Base-by-base conservation (phyloP, 2,329 filamentous ascomycete species). In the Didymella segeticola region DNA sequence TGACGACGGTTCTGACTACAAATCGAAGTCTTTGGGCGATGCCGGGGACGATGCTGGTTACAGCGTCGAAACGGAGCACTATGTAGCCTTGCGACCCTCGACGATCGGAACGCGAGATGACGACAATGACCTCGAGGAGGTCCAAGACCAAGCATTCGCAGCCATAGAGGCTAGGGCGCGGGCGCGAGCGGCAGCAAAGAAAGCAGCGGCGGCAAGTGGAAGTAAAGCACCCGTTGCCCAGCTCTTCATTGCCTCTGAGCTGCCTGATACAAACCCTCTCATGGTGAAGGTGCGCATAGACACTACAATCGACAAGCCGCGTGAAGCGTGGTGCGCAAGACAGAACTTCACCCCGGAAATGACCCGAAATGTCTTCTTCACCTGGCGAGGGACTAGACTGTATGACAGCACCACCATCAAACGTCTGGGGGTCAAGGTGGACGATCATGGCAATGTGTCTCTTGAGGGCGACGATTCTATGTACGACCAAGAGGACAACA, bases 321-420 rank as follows among this genome's bases (percentile, higher is more conserved):
- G 87, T 34, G 71, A 84, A 30, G 84, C 83, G 11, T 97, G 91
- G 90, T 85, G 89, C 63, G 75, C 79, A 11, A 80, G 81, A 47
- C 88, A 93, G 67, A 72, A 71, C 1, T 82, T 86, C 39, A 73
- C 78, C 1, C 73, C 77, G 2, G 77, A 82, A 2, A 70, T 81
- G 20, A 74, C 80, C 2, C 76, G 81, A 4, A 77, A 79, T 1
- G 78, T 96, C 15, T 89, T 95, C 64, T 81, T 98, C 49, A 95
- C 90, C 0, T 96, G 90, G 88, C 87, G 87, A 58, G 83, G 85
- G 22, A 85, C 84, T 53, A 84, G 85, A 54, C 75, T 96, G 3
- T 96, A 89, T 69, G 85, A 89, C 60, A 83, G 84, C n/a, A 90
- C 89, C 5, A 93, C 88, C 6, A 58, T 73, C 19, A 54, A 58